phyloP scores from a whole-genome alignment of 2,329 filamentous ascomycete genomes.

The Paecilomyces fulvus region DNA sequence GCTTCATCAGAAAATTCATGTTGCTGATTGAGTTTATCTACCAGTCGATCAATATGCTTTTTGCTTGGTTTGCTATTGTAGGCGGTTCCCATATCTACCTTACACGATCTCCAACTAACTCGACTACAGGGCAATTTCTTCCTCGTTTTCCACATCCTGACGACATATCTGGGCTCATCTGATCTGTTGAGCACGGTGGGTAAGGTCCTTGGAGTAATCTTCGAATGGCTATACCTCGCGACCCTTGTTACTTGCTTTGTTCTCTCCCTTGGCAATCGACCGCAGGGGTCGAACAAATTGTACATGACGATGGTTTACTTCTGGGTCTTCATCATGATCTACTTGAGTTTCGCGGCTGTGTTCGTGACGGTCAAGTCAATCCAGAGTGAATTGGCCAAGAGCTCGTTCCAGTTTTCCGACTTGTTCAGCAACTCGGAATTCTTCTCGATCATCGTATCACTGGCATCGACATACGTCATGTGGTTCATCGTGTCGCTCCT shows the following conservation, averaged over 20 bases:
- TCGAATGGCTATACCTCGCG: conserved; percentile 92
- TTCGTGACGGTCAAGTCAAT: conserved; percentile 90
- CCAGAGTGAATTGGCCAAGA: conserved; percentile 55
- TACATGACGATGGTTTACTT: conserved; percentile 99
- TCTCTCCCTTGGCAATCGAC: conserved; percentile 84
- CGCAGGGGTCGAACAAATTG: conserved; percentile 83
- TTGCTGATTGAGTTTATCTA: conserved; percentile 91
- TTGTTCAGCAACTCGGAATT: conserved; percentile 85
- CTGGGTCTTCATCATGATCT: conserved; percentile 92
- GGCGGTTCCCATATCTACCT: conserved; percentile 14
- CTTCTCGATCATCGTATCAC: conserved; percentile 85
- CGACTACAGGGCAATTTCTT: conserved; percentile 74
- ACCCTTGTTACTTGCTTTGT: conserved; percentile 93
- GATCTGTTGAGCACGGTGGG: conserved; percentile 68
- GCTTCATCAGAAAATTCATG: conserved; percentile 74
- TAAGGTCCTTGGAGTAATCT: conserved; percentile 74
- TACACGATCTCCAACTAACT: conserved; percentile 5
- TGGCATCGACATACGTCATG: conserved; percentile 84
- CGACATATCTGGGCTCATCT: conserved; percentile 65
- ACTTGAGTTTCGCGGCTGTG: conserved; percentile 88
- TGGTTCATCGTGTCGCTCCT: conserved; percentile 86
- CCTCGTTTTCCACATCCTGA: conserved; percentile 95
- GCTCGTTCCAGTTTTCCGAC: conserved; percentile 58
- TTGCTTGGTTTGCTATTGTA: conserved; percentile 93
- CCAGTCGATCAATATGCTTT: conserved; percentile 92